phyloP scores from a whole-genome alignment of 257 asterid genomes.

The Solanum infundibuliforme region DNA sequence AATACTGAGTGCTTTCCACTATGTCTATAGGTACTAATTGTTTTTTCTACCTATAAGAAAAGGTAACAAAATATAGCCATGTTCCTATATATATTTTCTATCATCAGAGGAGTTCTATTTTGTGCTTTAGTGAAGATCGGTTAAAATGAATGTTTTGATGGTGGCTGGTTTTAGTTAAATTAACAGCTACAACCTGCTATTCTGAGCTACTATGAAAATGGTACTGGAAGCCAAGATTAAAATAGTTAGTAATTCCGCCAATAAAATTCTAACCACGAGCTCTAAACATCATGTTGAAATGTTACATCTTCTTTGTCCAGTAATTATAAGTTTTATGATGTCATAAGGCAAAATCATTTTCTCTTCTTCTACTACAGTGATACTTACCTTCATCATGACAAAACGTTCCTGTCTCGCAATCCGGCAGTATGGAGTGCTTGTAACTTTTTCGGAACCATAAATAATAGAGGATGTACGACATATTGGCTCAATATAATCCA shows the following conservation, averaged over 20 bases:
- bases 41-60: background rate
- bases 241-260: background rate
- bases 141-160: background rate
- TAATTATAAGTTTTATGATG: too few relatives aligned
- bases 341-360: background rate
- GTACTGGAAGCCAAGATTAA: background rate
- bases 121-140: background rate
- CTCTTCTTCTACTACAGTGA: conserved; percentile 41
- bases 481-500: conserved; percentile 70
- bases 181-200: background rate
- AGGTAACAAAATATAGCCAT: background rate
- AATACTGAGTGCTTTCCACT: conserved; percentile 78
- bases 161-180: background rate
- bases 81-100: too few relatives aligned
- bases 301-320: background rate
- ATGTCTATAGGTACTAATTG: conserved; percentile 47
- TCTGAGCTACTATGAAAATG: background rate
- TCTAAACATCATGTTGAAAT: too few relatives aligned
- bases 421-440: conserved; percentile 65
- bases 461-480: conserved; percentile 37
- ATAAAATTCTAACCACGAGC: background rate
- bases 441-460: conserved; percentile 55
- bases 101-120: background rate
- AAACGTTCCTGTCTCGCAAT: conserved; percentile 44
- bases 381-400: conserved; percentile 60